Evolutionary conservation across 768 basidiomycete species (phyloP), one percentile per base, ranked within the genome.

Genomic region (Artomyces pyxidatus): DNA sequence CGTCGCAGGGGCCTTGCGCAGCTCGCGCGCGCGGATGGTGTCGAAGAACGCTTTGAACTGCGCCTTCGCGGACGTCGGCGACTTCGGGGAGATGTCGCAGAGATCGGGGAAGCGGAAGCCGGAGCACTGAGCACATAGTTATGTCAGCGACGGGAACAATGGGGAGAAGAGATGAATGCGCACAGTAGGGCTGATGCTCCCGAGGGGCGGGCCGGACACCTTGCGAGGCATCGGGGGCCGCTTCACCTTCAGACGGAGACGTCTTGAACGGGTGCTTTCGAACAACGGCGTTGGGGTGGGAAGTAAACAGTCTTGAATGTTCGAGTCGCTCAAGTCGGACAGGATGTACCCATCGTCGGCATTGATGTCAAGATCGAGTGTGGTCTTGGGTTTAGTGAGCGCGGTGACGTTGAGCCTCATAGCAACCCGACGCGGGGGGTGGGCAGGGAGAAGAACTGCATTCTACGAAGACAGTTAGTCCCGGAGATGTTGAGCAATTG

Each of bases 281-380:
- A 19, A 14, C 4, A 49, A 37, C 3, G 51, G 21, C 23, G 52
- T 29, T 4, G 50, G 45, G 48, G 48, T 44, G 8, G 53, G 50
- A 16, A 40, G 25, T 40, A 43, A 4, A 28, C 37, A 10, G 43
- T 48, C 8, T 29, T 41, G 30, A 22, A 22, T 14, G 50, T 47
- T 25, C 32, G n/a, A 42, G 35, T 57, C 53, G 27, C 56, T 47
- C 40, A 29, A 48, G 14, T 49, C 53, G 12, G 47, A 51, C 1
- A 57, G 47, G 16, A 49, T 35, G 42, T 57, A 57, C 1, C 56
- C 56, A n/a, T 57, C 56, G 6, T 48, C 53, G 37, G 45, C 56
- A 30, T 51, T 41, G 47, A 57, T 51, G 44, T 57, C 53, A 12
- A 48, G 17, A 6, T 42, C 29, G 8, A 6, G 17, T 7, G 19